Evolutionary conservation across 1,284 basidiomycete species (phyloP).

Genomic region (Testicularia cyperi): DNA sequence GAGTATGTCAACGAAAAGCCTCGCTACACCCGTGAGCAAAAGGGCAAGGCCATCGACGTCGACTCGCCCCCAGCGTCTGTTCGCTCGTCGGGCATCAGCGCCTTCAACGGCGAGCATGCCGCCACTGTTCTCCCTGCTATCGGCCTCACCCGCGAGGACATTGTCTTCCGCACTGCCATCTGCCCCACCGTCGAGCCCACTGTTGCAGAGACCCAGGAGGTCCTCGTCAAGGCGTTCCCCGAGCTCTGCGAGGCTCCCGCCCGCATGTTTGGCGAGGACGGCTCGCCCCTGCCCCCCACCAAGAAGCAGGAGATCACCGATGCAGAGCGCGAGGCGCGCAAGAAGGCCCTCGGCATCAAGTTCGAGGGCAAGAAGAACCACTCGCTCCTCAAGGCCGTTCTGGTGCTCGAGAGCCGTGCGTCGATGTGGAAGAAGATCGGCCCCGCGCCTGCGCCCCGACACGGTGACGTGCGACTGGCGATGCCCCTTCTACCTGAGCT

Average conservation of each 20-base stretch:
- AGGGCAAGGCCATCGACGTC: slow-evolving; percentile 28
- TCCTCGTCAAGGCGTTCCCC: slow-evolving; percentile 25
- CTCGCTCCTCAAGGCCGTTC: slow-evolving; percentile 38
- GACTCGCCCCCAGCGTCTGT: slow-evolving; percentile 1
- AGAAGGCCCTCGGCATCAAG: slow-evolving; percentile 33
- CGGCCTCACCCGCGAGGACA: slow-evolving; percentile 22
- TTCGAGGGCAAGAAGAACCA: slow-evolving; percentile 33
- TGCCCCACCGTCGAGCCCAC: slow-evolving; percentile 5
- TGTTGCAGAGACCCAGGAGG: slow-evolving; percentile 11
- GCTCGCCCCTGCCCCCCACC: slow-evolving; percentile 31
- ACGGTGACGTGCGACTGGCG: neutral
- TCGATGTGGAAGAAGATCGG: slow-evolving; percentile 36
- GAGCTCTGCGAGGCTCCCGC: slow-evolving; percentile 31
- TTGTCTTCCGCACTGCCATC: slow-evolving; percentile 22
- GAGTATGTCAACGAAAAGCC: slow-evolving; percentile 28
- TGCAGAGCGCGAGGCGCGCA: slow-evolving; percentile 33
- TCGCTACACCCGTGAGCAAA: slow-evolving; percentile 22
- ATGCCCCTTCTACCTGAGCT: slow-evolving; percentile 35
- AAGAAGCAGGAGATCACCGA: slow-evolving; percentile 39
- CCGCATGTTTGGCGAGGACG: slow-evolving; percentile 41
- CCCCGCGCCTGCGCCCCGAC: neutral
- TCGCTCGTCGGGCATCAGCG: slow-evolving; percentile 9
- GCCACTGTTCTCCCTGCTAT: slow-evolving; percentile 6
- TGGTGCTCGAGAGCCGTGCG: slow-evolving; percentile 39
- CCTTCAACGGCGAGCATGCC: slow-evolving; percentile 13